Evolutionary conservation across 208 protist genomes (phyloP).

Genomic region (Naegleria lovaniensis): DNA sequence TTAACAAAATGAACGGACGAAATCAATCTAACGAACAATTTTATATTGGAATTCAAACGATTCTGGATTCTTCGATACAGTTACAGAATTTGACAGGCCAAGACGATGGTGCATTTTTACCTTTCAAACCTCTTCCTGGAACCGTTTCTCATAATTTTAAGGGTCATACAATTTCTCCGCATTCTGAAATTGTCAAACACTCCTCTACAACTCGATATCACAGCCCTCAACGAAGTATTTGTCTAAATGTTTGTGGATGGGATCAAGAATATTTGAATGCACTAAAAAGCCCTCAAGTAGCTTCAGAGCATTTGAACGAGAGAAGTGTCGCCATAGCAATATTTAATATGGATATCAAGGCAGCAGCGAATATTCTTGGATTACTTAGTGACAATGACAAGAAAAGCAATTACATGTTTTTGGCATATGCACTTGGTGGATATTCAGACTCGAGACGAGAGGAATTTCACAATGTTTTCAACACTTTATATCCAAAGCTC

Average conservation of each 20-base stretch:
- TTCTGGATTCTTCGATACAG: neutral
- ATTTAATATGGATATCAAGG: conserved; percentile 9
- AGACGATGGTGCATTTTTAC: neutral
- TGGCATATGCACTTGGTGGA: conserved; percentile 2
- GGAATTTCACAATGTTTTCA: conserved; percentile 3
- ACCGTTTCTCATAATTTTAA: neutral
- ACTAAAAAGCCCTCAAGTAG: neutral
- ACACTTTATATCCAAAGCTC: neutral
- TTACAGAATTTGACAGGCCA: neutral
- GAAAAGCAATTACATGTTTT: conserved; percentile 1
- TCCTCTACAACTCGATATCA: neutral
- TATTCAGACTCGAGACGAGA: neutral
- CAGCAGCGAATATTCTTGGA: neutral
- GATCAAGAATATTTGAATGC: neutral
- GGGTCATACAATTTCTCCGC: neutral
- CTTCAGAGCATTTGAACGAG: neutral
- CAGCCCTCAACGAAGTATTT: neutral
- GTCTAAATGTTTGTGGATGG: neutral
- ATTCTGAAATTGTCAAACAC: neutral
- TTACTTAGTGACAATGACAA: neutral
- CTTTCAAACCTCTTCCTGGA: neutral
- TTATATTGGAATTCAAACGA: neutral
- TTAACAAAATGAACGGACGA: neutral
- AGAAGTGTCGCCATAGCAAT: neutral
- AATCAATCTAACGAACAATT: neutral